These are phyloP conservation scores for Amaranthus cruentus DNA, from an alignment of 148 eudicot genomes.

Conservation along the genomic window DNA sequence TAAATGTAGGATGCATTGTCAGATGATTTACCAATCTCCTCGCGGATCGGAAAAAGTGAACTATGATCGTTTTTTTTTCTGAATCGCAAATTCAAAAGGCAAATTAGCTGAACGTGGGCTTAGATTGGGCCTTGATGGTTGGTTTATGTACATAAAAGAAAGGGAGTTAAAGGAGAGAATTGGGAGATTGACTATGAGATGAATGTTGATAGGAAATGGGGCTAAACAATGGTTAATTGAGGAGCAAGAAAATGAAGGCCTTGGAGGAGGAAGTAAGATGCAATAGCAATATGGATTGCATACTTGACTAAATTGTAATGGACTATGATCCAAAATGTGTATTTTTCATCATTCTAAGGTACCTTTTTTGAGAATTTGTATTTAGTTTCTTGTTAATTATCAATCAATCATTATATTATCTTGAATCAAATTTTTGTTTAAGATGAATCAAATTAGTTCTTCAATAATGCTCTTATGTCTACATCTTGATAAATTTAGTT, in stretches of 20 bases:
- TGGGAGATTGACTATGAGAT: neutral
- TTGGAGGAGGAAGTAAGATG: constrained; percentile 20
- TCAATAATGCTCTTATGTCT: neutral
- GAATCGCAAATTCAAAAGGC: neutral
- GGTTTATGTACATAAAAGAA: constrained; percentile 25
- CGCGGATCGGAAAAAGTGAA: neutral
- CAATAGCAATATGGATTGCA: constrained; percentile 20
- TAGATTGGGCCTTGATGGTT: neutral
- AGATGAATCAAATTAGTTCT: constrained; percentile 8
- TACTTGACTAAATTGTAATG: constrained; percentile 10
- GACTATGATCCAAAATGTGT: constrained; percentile 20
- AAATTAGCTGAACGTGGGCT: neutral
- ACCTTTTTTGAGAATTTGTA: constrained; percentile 24
- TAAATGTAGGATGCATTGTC: too few relatives aligned
- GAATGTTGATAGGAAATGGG: neutral
- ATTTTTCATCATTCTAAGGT: constrained; percentile 11
- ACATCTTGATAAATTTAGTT: neutral
- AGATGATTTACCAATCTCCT: too few relatives aligned
- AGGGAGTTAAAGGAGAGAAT: neutral
- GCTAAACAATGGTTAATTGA: neutral
- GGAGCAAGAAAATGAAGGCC: constrained; percentile 13
- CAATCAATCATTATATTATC: constrained; percentile 5
- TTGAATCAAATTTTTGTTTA: constrained; percentile 21
- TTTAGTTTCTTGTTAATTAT: constrained; percentile 23
- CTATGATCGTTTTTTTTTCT: neutral